Evolutionary conservation across 1,284 basidiomycete genomes (phyloP).

Genomic region (Caloboletus firmus): DNA sequence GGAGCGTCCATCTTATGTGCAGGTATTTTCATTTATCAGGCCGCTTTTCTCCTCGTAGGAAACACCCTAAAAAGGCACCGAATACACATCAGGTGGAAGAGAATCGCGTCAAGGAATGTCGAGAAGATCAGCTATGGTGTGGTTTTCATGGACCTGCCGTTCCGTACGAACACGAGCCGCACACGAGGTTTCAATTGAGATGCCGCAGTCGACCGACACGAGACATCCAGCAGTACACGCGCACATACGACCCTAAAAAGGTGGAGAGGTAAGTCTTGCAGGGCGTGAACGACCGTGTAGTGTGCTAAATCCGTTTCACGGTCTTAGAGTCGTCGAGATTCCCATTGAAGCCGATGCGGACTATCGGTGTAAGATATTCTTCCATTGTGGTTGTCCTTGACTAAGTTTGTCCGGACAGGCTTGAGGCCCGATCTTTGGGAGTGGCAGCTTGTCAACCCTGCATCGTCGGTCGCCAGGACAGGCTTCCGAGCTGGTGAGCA

Average conservation of each 20-base stretch:
- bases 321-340: conserved; percentile 50
- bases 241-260: conserved; percentile 38
- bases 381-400: neutral
- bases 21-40: neutral
- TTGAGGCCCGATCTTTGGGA: conserved; percentile 30
- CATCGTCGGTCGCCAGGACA: conserved; percentile 50
- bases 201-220: conserved; percentile 41
- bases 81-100: conserved; percentile 16
- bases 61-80: conserved; percentile 16
- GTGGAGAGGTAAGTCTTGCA: conserved; percentile 39
- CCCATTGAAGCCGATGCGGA: conserved; percentile 55
- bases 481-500: conserved; percentile 51
- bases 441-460: conserved; percentile 54
- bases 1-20: conserved; percentile 9
- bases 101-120: conserved; percentile 38
- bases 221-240: conserved; percentile 55
- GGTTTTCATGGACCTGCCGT: conserved; percentile 36
- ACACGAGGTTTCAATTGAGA: conserved; percentile 50
- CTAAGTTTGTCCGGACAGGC: conserved; percentile 7
- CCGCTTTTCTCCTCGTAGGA: conserved; percentile 22
- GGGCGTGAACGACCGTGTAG: neutral
- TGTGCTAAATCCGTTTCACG: neutral
- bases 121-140: conserved; percentile 39
- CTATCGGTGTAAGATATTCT: conserved; percentile 47
- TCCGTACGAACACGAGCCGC: conserved; percentile 47